Evolutionary conservation across 1,284 basidiomycete genomes (phyloP).

Genomic region (Trichosporon coremiiforme): DNA sequence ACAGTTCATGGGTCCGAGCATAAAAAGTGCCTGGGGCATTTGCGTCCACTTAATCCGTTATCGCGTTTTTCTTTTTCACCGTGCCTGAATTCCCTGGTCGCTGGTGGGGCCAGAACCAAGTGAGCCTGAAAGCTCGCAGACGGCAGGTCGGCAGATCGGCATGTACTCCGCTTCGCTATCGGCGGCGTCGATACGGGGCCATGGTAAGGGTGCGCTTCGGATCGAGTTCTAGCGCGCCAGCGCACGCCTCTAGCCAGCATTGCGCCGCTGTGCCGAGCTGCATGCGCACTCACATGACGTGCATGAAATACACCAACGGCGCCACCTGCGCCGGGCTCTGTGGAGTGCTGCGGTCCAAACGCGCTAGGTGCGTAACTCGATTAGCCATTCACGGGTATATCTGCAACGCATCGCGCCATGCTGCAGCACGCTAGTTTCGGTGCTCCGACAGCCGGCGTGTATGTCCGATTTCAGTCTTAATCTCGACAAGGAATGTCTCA

Average conservation of each 20-base stretch:
- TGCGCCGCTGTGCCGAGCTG: not conserved
- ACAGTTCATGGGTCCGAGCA: slow-evolving; percentile 5
- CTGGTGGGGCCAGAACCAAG: not conserved
- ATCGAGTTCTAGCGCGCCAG: not conserved
- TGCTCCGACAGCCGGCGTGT: not conserved
- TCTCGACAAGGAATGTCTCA: not conserved
- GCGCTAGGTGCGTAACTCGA: not conserved
- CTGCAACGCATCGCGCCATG: not conserved
- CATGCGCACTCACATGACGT: not conserved
- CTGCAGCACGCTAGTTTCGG: not conserved
- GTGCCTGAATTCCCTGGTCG: slow-evolving; percentile 3
- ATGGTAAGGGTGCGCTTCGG: not conserved
- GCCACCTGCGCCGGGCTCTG: not conserved
- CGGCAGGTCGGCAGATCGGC: not conserved
- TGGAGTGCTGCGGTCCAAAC: not conserved
- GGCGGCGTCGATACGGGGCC: not conserved
- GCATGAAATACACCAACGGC: not conserved
- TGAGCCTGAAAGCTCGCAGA: not conserved
- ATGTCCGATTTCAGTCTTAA: not conserved
- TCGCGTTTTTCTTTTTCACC: not conserved
- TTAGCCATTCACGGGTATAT: not conserved
- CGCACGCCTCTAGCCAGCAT: not conserved
- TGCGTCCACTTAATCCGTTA: not conserved
- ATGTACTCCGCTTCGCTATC: too few relatives aligned
- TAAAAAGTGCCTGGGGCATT: not conserved